Base-by-base conservation (phyloP, 2,329 filamentous ascomycete genomes). In the Cladosporium velox region DNA sequence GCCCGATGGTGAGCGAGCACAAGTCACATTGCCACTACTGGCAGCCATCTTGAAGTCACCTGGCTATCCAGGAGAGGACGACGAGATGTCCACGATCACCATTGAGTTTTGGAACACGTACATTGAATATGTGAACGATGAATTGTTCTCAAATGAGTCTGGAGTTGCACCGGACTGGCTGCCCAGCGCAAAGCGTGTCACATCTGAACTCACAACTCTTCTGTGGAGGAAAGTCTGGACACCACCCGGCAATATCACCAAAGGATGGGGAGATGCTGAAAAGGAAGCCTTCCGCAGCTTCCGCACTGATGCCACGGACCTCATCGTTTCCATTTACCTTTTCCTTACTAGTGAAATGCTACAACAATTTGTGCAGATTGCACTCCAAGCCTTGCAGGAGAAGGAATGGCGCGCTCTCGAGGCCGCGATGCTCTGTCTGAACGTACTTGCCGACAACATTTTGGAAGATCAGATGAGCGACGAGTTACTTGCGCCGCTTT, bases 31-130 rank as follows among this genome's bases (percentile, higher is more conserved):
- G 18, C 58, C 58, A 6, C 67, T 62, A 4, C 18, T 59, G 34
- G 32, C 65, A 24, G 86, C 87, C 4, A 83, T 95, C 5, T 81
- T 93, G 28, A 84, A 84, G 24, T 85, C 88, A 14, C 82, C 87
- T 14, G 91, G 91, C 1, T 85, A 87, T 71, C 86, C 90, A 1
- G 88, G 89, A 1, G 85, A 85, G 4, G 91, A 94, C 65, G 90
- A 95, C 72, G 88, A 87, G 69, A 87, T 93, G 12, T 93, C 92
- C 65, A 86, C 91, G 0, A 86, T 88, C 1, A 87, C 89, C 0
- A 83, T 94, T 15, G 91, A 95, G 72, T 94, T 95, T 75, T 95
- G 92, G 91, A 89, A 87, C 21, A 88, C 87, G 0, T 92, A 89
- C 74, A 86, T 91, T 6, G 91, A 93, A 77, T 73, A 75, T 61